Base-by-base conservation (phyloP, 2,329 filamentous ascomycete species). In the Alternaria ventricosa region DNA sequence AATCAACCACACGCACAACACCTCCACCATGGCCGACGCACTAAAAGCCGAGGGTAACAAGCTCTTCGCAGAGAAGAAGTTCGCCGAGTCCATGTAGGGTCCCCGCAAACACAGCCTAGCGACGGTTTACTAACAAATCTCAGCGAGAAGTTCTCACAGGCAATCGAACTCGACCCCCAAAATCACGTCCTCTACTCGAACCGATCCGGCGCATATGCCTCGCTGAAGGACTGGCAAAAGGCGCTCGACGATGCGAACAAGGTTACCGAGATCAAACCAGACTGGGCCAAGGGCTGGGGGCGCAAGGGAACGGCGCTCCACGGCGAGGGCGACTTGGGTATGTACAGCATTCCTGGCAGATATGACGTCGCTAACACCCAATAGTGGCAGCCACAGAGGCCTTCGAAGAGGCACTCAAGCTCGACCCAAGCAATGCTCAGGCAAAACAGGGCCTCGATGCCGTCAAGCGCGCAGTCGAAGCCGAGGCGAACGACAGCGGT, bases 171-270 rank as follows among this genome's bases (percentile, higher is more conserved):
- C 76, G 92, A 97, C 68, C 91, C 94, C 54, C 84, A 86, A 66
- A 99, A 99, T 82, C 96, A 99, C 82, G 95, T 99, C 71, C 91
- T 99, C 61, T 99, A 95, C 87, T 98, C 94, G 78, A 99, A 99
- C 84, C 90, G 96, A 72, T 98, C 96, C 28, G 96, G 88, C 63
- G 87, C 88, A 51, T 89, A 97, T 78, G 93, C 95, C 47, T 97
- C 96, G 57, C 92, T 97, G 82, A 93, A 90, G 81, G 89, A 98
- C 63, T 99, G 92, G 86, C 85, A 92, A 68, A 87, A 91, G 71
- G 96, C 96, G 20, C 84, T 98, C 25, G 87, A 91, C 67, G 96
- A 99, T 86, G 96, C 96, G 61, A 90, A 90, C 78, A 97, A 97
- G 87, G 96, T 93, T 4, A 96, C 92, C 59, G 89, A 97, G 82